phyloP scores from a whole-genome alignment of 2,329 filamentous ascomycete genomes.

The Epichloe glyceriae region DNA sequence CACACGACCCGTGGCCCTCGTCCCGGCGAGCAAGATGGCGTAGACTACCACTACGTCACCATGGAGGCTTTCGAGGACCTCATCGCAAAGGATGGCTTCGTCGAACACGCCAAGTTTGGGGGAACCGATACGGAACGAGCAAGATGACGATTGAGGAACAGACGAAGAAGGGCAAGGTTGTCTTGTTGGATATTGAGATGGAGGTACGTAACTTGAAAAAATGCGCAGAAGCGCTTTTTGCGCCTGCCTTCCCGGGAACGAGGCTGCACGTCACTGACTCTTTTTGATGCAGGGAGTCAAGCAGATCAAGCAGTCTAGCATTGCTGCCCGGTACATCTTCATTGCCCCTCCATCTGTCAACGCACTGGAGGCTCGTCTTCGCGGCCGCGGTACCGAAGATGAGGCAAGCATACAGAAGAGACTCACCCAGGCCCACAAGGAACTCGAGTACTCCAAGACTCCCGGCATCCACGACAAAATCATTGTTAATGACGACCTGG shows the following conservation, averaged over 20 bases:
- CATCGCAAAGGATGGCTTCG: constrained; percentile 58
- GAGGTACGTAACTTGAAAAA: constrained; percentile 40
- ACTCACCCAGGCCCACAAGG: constrained; percentile 56
- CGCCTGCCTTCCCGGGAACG: not conserved
- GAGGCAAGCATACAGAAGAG: constrained; percentile 60
- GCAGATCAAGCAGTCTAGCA: constrained; percentile 67
- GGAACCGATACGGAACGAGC: constrained; percentile 81
- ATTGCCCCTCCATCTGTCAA: constrained; percentile 67
- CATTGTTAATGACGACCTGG: constrained; percentile 31
- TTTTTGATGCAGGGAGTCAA: constrained; percentile 52
- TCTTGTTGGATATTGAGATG: constrained; percentile 94
- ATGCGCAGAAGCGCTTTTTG: not conserved
- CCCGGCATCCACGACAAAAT: constrained; percentile 38
- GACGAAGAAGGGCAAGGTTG: constrained; percentile 55
- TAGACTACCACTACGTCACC: constrained; percentile 69
- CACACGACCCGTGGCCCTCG: constrained; percentile 76
- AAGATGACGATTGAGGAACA: constrained; percentile 68
- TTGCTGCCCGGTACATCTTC: constrained; percentile 72
- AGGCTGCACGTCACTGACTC: not conserved
- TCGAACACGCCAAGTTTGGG: constrained; percentile 77
- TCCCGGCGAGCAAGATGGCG: constrained; percentile 59
- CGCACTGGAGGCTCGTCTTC: constrained; percentile 59
- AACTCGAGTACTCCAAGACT: constrained; percentile 59
- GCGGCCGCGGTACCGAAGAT: constrained; percentile 65
- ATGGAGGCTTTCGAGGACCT: constrained; percentile 55